Conservation (phyloP, 495 filamentous ascomycete species). For the Penicillium samsonianum region DNA sequence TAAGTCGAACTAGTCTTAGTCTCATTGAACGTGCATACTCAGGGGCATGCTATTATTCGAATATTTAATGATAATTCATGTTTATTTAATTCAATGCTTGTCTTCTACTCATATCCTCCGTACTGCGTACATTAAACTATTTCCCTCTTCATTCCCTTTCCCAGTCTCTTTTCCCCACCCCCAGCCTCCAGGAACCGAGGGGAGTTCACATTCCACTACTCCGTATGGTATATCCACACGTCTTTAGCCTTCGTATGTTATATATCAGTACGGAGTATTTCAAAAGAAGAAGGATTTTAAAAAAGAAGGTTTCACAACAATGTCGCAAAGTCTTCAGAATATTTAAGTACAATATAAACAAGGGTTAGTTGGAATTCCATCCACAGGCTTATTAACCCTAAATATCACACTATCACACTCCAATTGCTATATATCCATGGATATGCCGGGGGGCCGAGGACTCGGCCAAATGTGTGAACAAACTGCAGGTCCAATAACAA, state of each 20-base stretch:
- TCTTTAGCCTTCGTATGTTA: neutral
- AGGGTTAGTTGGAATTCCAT: neutral
- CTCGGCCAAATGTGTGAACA: slow-evolving; percentile 10
- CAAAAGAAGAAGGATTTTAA: neutral
- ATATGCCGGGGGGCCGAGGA: no score
- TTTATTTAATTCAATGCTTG: slow-evolving; percentile 4
- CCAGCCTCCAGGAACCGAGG: slow-evolving; percentile 11
- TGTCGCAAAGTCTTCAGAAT: neutral
- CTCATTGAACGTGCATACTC: slow-evolving; percentile 24
- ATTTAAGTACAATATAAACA: neutral
- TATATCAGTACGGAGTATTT: neutral
- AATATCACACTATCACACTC: slow-evolving; percentile 4
- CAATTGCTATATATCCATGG: slow-evolving; percentile 15
- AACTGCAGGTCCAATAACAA: slow-evolving; percentile 22
- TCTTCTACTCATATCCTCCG: neutral
- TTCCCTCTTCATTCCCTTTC: neutral
- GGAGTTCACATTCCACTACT: slow-evolving; percentile 1
- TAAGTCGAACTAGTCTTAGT: slow-evolving; percentile 32
- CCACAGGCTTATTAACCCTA: slow-evolving; percentile 1
- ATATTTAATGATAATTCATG: slow-evolving; percentile 14
- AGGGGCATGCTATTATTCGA: slow-evolving; percentile 21
- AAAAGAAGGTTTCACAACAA: slow-evolving; percentile 4
- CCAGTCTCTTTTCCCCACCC: slow-evolving; percentile 9
- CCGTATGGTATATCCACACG: neutral
- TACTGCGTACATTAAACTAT: neutral